Conservation (phyloP, 1,284 basidiomycete species). For the Phylloporus sp. region DNA sequence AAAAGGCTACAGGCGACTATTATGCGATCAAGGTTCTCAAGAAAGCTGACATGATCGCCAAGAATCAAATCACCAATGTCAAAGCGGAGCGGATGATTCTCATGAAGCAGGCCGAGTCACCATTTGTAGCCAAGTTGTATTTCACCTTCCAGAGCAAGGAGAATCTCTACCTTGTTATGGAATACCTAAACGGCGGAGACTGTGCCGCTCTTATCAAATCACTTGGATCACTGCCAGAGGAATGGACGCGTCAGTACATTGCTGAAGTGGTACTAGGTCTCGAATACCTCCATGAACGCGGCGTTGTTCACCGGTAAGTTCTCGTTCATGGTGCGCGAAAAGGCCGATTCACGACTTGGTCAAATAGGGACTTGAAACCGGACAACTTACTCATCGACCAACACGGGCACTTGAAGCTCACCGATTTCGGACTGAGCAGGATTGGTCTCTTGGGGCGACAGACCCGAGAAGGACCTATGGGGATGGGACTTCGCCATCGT, state of each 20-base stretch:
- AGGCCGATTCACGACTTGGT: conserved; percentile 6
- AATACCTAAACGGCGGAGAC: conserved; percentile 97
- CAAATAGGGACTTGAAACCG: conserved; percentile 90
- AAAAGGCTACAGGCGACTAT: conserved; percentile 97
- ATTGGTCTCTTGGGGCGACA: conserved; percentile 98
- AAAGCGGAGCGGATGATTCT: conserved; percentile 99
- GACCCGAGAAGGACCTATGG: conserved; percentile 77
- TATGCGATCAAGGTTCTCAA: conserved; percentile 99
- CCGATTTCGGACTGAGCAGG: conserved; percentile 96
- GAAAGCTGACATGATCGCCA: conserved; percentile 99
- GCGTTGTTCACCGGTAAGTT: conserved; percentile 94
- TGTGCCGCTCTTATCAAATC: conserved; percentile 97
- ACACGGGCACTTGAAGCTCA: conserved; percentile 95
- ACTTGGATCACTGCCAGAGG: conserved; percentile 90
- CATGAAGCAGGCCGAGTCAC: conserved; percentile 99
- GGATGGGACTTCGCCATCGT: conserved; percentile 53
- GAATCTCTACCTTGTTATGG: conserved; percentile 98
- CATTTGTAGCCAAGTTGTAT: conserved; percentile 98
- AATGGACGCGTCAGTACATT: conserved; percentile 96
- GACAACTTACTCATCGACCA: conserved; percentile 98
- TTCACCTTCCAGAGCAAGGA: conserved; percentile 99
- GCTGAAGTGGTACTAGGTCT: conserved; percentile 96
- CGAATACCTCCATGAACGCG: conserved; percentile 93
- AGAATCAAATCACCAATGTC: conserved; percentile 99
- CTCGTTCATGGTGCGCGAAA: neutral